Conservation (phyloP, 805 yeast species). For the Lipomyces sp. region DNA sequence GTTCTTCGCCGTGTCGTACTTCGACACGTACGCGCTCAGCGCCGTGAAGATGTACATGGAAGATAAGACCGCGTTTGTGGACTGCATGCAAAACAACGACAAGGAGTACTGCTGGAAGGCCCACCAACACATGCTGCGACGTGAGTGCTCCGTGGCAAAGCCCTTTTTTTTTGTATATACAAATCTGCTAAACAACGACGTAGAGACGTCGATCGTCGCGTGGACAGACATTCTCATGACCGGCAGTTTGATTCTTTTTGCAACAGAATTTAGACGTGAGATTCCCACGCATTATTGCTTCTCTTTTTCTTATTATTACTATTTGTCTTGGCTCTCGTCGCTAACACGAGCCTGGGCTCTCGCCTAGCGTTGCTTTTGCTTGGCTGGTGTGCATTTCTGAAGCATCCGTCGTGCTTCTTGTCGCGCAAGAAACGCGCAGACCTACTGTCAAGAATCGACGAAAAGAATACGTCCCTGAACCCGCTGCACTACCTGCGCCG, state of each 20-base stretch:
- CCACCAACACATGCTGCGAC: not conserved
- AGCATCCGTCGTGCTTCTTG: no score
- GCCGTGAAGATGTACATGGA: not conserved
- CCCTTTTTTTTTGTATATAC: no score
- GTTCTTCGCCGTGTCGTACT: not conserved
- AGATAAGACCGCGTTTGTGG: no score
- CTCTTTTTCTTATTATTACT: not conserved
- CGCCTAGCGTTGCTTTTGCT: no score
- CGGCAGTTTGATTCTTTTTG: constrained; percentile 4
- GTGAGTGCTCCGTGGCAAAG: no score
- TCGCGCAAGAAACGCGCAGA: not conserved
- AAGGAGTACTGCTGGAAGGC: no score
- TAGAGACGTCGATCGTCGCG: no score
- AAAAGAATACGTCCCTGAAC: not conserved
- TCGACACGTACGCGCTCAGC: no score
- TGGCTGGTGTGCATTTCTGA: no score
- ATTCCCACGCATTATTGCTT: not conserved
- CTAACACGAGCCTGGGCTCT: no score
- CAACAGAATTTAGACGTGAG: constrained; percentile 12
- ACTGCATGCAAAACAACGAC: no score
- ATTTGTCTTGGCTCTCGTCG: not conserved
- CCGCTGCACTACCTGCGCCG: not conserved
- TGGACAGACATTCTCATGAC: constrained; percentile 7
- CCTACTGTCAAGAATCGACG: not conserved
- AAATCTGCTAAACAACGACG: no score